These are phyloP conservation scores for Lepidium aucheri DNA, from an alignment of 345 rosid species.

Conservation along the genomic window DNA sequence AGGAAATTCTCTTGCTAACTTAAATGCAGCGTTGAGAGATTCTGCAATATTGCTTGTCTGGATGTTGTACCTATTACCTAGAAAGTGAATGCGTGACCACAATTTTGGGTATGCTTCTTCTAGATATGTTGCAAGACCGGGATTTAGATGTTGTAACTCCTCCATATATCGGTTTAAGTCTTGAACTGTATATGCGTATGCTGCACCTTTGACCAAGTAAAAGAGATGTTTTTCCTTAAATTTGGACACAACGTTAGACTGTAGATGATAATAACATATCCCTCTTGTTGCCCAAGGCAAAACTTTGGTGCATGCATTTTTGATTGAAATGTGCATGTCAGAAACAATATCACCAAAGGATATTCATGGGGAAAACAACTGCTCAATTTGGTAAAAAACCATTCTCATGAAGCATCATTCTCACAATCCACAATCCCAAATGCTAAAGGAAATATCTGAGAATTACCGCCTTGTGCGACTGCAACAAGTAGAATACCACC, in stretches of 20 bases:
- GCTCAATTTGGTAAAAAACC: too few species aligned
- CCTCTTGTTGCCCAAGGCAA: background rate
- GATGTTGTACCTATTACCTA: too few species aligned
- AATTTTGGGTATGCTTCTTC: too few species aligned
- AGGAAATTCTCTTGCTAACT: too few species aligned
- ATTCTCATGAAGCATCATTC: too few species aligned
- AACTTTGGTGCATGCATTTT: background rate
- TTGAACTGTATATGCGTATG: rapidly evolving
- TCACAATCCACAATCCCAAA: too few species aligned
- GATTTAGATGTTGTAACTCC: rapidly evolving
- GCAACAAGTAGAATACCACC: too few species aligned
- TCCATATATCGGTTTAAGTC: background rate
- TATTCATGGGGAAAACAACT: background rate
- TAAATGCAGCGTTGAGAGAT: too few species aligned
- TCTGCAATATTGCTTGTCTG: too few species aligned
- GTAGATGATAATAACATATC: background rate
- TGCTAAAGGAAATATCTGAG: too few species aligned
- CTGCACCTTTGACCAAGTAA: background rate
- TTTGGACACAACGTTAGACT: background rate
- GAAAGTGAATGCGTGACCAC: too few species aligned
- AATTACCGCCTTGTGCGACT: too few species aligned
- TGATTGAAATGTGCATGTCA: background rate
- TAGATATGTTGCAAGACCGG: background rate
- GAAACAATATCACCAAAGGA: background rate
- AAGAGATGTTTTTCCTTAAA: background rate